Conservation (phyloP, 768 basidiomycete species). For the Hemileccinum impolitum region DNA sequence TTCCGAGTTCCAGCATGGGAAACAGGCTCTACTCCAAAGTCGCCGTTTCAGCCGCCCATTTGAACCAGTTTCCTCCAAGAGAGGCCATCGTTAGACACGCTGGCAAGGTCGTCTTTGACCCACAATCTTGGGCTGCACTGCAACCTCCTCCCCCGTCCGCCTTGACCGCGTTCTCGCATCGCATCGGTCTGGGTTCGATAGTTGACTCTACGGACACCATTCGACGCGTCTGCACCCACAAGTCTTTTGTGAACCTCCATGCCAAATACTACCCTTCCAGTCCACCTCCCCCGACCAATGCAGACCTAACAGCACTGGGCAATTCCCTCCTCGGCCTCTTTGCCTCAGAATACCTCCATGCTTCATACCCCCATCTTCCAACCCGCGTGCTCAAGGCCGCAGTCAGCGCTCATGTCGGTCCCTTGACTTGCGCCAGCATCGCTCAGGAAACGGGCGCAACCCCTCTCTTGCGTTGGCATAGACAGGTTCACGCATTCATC, state of each 20-base stretch:
- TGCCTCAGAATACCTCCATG: slow-evolving; percentile 76
- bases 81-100: slow-evolving; percentile 41
- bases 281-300: slow-evolving; percentile 63
- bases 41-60: slow-evolving; percentile 54
- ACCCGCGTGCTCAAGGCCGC: slow-evolving; percentile 90
- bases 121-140: slow-evolving; percentile 64
- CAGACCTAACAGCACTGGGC: slow-evolving; percentile 69
- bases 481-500: slow-evolving; percentile 46
- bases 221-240: slow-evolving; percentile 77
- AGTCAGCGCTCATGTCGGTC: slow-evolving; percentile 89
- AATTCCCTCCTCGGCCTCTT: slow-evolving; percentile 91
- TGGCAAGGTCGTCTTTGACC: slow-evolving; percentile 49
- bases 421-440: slow-evolving; percentile 75
- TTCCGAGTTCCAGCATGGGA: slow-evolving; percentile 37
- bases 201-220: slow-evolving; percentile 51
- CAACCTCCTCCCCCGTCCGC: slow-evolving; percentile 73
- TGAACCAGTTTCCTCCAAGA: slow-evolving; percentile 60
- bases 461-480: slow-evolving; percentile 78
- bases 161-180: slow-evolving; percentile 70
- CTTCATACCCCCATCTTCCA: slow-evolving; percentile 85
- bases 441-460: slow-evolving; percentile 83
- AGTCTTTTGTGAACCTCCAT: slow-evolving; percentile 58
- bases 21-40: slow-evolving; percentile 48
- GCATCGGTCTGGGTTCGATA: slow-evolving; percentile 67
- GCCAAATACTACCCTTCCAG: slow-evolving; percentile 55